Conservation (phyloP, 148 eudicot genomes). For the Spergularia bocconei region DNA sequence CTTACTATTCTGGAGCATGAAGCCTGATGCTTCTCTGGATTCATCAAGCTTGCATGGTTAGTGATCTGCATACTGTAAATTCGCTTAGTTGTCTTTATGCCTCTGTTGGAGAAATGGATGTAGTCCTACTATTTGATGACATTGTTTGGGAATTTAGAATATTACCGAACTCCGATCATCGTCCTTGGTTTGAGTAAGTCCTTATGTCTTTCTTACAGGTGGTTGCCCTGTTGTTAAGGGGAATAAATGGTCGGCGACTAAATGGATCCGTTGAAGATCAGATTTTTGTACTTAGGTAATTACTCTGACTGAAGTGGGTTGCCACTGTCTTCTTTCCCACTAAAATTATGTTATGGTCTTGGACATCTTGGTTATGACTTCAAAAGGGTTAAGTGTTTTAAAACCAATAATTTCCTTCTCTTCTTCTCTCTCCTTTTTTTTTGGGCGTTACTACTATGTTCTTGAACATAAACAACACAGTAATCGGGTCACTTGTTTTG, state of each 20-base stretch:
- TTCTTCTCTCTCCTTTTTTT: too few species aligned
- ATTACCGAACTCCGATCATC: neutral
- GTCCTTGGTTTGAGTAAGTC: neutral
- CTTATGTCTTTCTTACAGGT: constrained; percentile 34
- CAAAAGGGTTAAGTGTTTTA: too few species aligned
- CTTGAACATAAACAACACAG: too few species aligned
- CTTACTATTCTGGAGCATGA: constrained; percentile 96
- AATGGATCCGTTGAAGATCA: constrained; percentile 62
- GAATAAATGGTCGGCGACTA: constrained; percentile 82
- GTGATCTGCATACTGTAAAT: constrained; percentile 18
- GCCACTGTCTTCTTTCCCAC: neutral
- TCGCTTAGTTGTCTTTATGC: neutral
- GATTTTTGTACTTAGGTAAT: constrained; percentile 25
- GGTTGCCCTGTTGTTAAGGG: constrained; percentile 80
- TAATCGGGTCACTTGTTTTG: too few species aligned
- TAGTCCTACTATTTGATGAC: neutral
- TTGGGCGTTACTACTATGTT: too few species aligned
- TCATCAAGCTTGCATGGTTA: constrained; percentile 90
- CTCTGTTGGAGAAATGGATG: neutral
- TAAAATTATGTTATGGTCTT: too few species aligned
- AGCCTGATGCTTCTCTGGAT: constrained; percentile 83
- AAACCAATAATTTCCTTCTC: too few species aligned
- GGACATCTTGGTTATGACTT: too few species aligned
- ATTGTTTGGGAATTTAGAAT: neutral
- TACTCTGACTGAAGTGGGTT: constrained; percentile 3